Base-by-base conservation (phyloP, 345 rosid species). In the Moringa oleifera region DNA sequence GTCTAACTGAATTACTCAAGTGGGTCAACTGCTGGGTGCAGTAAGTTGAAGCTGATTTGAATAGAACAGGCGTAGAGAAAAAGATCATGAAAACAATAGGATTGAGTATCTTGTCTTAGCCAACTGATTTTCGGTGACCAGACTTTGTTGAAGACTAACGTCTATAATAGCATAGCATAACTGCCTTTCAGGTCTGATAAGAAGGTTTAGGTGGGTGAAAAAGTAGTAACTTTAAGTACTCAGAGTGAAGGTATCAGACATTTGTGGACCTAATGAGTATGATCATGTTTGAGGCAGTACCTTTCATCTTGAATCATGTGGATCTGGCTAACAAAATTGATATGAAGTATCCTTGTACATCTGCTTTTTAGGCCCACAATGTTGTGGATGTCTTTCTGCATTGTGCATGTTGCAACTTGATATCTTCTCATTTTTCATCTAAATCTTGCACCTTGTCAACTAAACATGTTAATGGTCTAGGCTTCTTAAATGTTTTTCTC, bases 21-120 rank as follows among this genome's bases (percentile, higher is more conserved):
- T n/a, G 28, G 60, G 55, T 20, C 53, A 20, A 55, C 58, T 36
- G 28, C 8, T 65, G 20, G 57, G 18, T 58, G 37, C 41, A 4
- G 1, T 56, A 41, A 9, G 41, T 18, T 33, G 12, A 47, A 24
- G 23, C 18, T 41, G 45, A 15, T 41, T 41, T 41, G 47, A 41
- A 41, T 7, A 41, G 13, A 57, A 23, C 5, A 33, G 11, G 37
- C 55, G 20, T 49, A 17, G 52, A n/a, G 47, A 41, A 41, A 7
- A 59, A 50, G 31, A 25, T 41, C 21, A 16, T 24, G 57, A 49
- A 52, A 25, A 20, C 2, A 10, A 17, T 18, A 18, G 31, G 18
- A 50, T 31, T 25, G 19, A 36, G 25, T 20, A 24, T 21, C 60
- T 18, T 41, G 18, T 17, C 37, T 24, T 28, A 28, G 33, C 33